Conservation (phyloP, 345 rosid species). For the Populus euphratica region DNA sequence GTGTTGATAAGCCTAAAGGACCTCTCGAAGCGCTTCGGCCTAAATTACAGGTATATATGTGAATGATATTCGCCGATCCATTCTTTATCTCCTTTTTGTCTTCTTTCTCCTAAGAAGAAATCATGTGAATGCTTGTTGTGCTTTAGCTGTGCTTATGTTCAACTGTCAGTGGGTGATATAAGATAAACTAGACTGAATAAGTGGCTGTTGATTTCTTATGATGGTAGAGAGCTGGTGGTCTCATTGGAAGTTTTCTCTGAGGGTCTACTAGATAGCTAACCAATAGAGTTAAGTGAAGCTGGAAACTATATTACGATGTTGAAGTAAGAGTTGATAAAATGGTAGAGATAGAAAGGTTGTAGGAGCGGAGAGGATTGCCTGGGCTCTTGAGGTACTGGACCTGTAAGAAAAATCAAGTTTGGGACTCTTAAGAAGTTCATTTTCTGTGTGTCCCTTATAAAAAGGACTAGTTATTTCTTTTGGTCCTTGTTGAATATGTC, state of each 20-base stretch:
- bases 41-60: slow-evolving; percentile 71
- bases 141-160: neutral
- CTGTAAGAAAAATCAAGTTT: neutral
- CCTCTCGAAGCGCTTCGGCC: slow-evolving; percentile 99
- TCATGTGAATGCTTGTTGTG: neutral
- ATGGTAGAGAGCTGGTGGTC: neutral
- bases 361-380: neutral
- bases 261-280: neutral
- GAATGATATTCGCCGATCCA: neutral
- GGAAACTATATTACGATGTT: neutral
- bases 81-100: neutral
- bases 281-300: neutral
- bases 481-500: neutral
- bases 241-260: neutral
- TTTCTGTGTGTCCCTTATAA: neutral
- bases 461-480: neutral
- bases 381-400: neutral
- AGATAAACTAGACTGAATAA: neutral
- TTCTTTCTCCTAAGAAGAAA: neutral
- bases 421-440: neutral
- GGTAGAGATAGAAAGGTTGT: neutral
- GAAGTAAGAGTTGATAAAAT: neutral
- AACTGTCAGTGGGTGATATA: neutral
- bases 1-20: slow-evolving; percentile 95
- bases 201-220: neutral